phyloP scores from a whole-genome alignment of 208 protist species.

The Trypanosoma conorhini region DNA sequence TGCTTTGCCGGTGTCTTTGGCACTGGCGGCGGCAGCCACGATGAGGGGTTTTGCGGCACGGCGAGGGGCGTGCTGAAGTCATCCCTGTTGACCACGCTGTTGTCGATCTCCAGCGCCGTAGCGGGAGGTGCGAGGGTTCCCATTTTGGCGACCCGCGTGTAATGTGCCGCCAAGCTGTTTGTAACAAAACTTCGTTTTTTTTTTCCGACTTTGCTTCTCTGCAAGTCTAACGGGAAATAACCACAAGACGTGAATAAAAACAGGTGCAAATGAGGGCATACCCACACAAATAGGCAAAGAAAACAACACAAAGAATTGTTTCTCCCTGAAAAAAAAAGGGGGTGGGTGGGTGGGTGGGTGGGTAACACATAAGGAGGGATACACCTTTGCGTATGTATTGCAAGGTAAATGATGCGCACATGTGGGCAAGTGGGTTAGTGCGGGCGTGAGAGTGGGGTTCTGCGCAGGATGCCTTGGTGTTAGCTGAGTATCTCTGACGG shows the following conservation, averaged over 20 bases:
- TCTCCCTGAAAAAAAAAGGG: too few relatives aligned
- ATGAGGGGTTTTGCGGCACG: slow-evolving; percentile 1
- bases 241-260: neutral
- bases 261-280: neutral
- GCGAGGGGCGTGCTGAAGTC: slow-evolving; percentile 7
- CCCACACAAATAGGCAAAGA: slow-evolving; percentile 1
- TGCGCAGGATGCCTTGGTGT: neutral
- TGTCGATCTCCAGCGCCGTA: neutral
- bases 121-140: slow-evolving; percentile 19
- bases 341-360: slow-evolving; percentile 12
- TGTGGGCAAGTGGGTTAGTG: neutral
- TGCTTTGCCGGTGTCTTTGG: slow-evolving; percentile 50
- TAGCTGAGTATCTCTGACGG: neutral
- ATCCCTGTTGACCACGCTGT: slow-evolving; percentile 21
- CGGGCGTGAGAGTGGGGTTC: neutral
- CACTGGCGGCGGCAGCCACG: slow-evolving; percentile 7
- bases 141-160: slow-evolving; percentile 1
- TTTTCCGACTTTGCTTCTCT: slow-evolving; percentile 30
- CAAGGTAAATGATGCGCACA: neutral
- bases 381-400: neutral
- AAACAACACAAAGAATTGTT: slow-evolving; percentile 12
- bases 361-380: slow-evolving; percentile 13
- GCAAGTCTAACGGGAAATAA: neutral
- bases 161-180: neutral
- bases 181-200: slow-evolving; percentile 1